Conservation (phyloP, 805 yeast genomes). For the Ogataea salicorniae region DNA sequence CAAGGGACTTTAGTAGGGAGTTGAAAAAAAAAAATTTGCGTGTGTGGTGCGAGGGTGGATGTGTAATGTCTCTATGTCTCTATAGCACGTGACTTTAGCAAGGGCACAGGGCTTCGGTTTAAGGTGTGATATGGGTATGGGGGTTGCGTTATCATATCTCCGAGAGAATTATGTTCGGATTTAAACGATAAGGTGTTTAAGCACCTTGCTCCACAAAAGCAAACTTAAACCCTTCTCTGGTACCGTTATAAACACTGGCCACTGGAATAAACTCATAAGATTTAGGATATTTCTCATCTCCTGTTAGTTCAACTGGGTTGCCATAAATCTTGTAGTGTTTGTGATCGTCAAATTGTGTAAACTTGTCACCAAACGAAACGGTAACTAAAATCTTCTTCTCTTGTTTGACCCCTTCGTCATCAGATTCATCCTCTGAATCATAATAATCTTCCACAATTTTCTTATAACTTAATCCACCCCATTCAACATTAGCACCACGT, state of each 20-base stretch:
- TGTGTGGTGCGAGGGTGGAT: too few species aligned
- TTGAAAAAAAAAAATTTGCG: neutral
- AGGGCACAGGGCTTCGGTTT: constrained; percentile 1
- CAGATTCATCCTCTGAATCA: constrained; percentile 33
- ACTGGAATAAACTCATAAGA: constrained; percentile 24
- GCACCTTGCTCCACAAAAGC: constrained; percentile 10
- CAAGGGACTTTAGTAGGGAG: too few species aligned
- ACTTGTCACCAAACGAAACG: constrained; percentile 40
- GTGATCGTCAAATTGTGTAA: constrained; percentile 31
- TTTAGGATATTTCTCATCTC: constrained; percentile 1
- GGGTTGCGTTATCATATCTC: neutral
- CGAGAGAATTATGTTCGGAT: constrained; percentile 6
- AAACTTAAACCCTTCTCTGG: constrained; percentile 2
- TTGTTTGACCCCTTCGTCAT: constrained; percentile 22
- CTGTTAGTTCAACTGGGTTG: constrained; percentile 3
- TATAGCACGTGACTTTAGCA: too few species aligned
- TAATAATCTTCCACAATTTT: constrained; percentile 36
- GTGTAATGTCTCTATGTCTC: neutral
- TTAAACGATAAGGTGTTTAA: neutral
- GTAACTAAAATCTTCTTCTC: constrained; percentile 28
- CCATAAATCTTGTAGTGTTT: constrained; percentile 22
- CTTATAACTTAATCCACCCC: constrained; percentile 62
- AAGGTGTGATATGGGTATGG: constrained; percentile 3
- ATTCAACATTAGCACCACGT: constrained; percentile 59
- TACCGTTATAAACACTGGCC: constrained; percentile 8